Conservation (phyloP, 495 filamentous ascomycete genomes). For the Choiromyces venosus region DNA sequence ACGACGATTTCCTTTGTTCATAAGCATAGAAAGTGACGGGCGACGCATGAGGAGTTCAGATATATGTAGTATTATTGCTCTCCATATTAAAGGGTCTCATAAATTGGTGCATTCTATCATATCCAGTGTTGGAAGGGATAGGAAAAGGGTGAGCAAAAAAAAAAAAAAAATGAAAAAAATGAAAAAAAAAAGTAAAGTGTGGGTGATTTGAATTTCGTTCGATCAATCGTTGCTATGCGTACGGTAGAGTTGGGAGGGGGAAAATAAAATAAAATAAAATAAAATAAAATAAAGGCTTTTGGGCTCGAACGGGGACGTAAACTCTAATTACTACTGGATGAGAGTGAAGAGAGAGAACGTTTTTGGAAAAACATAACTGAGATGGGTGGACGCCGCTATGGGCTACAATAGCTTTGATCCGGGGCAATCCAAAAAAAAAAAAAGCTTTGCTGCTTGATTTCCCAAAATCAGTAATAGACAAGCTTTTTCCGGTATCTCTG, state of each 20-base stretch:
- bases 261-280: too few relatives aligned
- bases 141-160: background rate
- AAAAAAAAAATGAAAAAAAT: too few relatives aligned
- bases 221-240: background rate
- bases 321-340: background rate
- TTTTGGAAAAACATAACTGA: background rate
- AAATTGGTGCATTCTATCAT: background rate
- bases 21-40: conserved; percentile 6
- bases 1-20: conserved; percentile 33
- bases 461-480: background rate
- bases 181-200: background rate
- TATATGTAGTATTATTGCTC: background rate
- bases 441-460: background rate
- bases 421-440: too few relatives aligned
- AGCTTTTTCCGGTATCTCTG: background rate
- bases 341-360: background rate
- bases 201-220: background rate
- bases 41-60: background rate
- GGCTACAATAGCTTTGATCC: background rate
- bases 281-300: too few relatives aligned
- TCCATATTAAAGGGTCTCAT: background rate
- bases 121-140: background rate
- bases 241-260: background rate
- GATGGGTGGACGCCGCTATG: background rate
- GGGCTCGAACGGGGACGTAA: background rate